Base-by-base conservation (phyloP, 2,329 filamentous ascomycete genomes). In the Talaromyces albobiverticillius region DNA sequence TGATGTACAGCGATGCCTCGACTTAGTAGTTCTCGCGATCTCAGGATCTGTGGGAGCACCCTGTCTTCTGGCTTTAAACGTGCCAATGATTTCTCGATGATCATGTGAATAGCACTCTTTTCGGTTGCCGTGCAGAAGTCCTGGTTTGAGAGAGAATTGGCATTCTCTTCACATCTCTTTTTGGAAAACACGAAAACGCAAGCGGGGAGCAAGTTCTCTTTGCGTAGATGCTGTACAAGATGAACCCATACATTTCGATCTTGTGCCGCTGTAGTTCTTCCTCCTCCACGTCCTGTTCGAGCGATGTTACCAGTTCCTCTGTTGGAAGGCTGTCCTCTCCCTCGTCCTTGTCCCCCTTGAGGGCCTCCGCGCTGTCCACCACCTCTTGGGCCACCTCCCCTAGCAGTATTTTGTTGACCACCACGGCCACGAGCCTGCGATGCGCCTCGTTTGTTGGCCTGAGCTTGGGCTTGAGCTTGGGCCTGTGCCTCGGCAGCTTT, bases 151-250 rank as follows among this genome's bases (percentile, higher is more conserved):
- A 99, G 79, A 0, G 94, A 93, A 68, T 96, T 90, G 0, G 94
- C 94, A 68, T 97, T 99, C 67, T 97, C 91, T 71, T 99, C 94
- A 64, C 94, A 97, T 50, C 94, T 82, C 72, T 94, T 96, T 76
- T 97, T 99, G 2, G 94, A 99, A 72, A 99, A 99, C 53, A 99
- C 93, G 67, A 99, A 99, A 61, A 99, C 95, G 69, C 93, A 97
- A 8, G 89, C 90, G 0, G 94, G 94, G 3, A 99, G 82, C 3
- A 99, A 79, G 46, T 84, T 90, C 50, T 91, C 84, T 70, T 95
- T 96, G 64, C 86, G 89, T 51, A 99, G 79, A 71, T 90, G 91
- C 65, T 95, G 90, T 2, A 99, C 91, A 36, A 99, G 82, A 66
- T 96, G 90, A 32, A 97, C 93, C 94, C 94, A 99, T 7, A 96